phyloP scores from a whole-genome alignment of 2,329 filamentous ascomycete genomes.

The Fusarium metavorans region DNA sequence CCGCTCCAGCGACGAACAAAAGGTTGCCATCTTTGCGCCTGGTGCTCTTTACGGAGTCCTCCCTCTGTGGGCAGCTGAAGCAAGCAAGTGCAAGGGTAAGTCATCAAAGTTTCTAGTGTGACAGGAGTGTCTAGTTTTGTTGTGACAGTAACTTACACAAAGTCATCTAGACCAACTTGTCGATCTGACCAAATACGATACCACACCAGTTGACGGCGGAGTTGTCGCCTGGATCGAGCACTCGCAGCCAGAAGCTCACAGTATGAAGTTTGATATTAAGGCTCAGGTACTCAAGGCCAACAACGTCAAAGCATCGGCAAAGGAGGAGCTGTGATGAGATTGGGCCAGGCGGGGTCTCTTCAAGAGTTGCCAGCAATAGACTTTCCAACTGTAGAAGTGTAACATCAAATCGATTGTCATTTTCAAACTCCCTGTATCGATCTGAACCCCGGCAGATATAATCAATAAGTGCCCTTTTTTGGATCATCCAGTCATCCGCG shows the following conservation, averaged over 20 bases:
- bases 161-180: conserved; percentile 40
- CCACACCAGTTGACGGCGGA: conserved; percentile 38
- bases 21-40: conserved; percentile 63
- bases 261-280: conserved; percentile 52
- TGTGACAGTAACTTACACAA: conserved; percentile 5
- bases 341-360: not conserved
- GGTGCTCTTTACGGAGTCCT: conserved; percentile 63
- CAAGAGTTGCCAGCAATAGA: not conserved
- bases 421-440: not conserved
- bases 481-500: not conserved
- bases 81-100: conserved; percentile 57
- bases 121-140: not conserved
- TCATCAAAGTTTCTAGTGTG: not conserved
- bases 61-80: conserved; percentile 62
- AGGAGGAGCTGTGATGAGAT: conserved; percentile 42
- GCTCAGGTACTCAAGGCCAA: conserved; percentile 50
- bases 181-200: conserved; percentile 47
- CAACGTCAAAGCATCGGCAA: conserved; percentile 25
- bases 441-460: not conserved
- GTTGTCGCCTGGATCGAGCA: conserved; percentile 49
- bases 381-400: not conserved
- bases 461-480: not conserved
- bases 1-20: conserved; percentile 48
- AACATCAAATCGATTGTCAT: not conserved
- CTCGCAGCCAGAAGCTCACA: conserved; percentile 46